These are phyloP conservation scores for Xylaria sp. DNA, from an alignment of 2,329 filamentous ascomycete genomes.

Conservation along the genomic window DNA sequence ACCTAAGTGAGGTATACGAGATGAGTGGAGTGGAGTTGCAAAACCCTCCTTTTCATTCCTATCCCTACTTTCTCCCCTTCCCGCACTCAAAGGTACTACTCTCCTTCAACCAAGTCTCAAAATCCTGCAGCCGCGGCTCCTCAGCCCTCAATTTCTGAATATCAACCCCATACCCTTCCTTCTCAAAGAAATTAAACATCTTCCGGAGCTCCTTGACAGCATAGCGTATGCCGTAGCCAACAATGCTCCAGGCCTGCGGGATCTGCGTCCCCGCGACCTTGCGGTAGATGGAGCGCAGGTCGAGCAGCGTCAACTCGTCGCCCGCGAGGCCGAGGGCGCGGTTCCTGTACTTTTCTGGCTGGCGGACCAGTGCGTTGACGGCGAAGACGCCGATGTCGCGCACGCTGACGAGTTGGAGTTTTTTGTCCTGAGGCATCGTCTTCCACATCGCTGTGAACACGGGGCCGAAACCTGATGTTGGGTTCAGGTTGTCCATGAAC, in stretches of 20 bases:
- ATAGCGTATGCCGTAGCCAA: constrained; percentile 41
- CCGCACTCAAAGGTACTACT: constrained; percentile 39
- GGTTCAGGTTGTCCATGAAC: constrained; percentile 50
- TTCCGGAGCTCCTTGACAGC: constrained; percentile 38
- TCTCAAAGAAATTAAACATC: constrained; percentile 48
- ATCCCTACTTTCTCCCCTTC: constrained; percentile 4
- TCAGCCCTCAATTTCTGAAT: constrained; percentile 39
- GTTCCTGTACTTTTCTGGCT: constrained; percentile 38
- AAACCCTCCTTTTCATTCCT: neutral
- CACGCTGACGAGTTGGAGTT: constrained; percentile 47
- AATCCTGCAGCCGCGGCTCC: constrained; percentile 42
- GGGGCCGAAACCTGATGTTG: constrained; percentile 40
- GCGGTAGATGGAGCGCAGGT: constrained; percentile 40
- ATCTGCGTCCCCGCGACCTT: constrained; percentile 36
- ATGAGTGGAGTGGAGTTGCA: neutral
- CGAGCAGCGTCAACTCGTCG: constrained; percentile 43
- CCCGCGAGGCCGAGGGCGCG: constrained; percentile 44
- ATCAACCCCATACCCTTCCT: constrained; percentile 48
- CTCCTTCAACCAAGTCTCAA: constrained; percentile 48
- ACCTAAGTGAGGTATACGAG: neutral
- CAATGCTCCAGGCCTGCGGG: constrained; percentile 42
- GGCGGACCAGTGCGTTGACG: constrained; percentile 40
- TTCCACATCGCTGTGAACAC: constrained; percentile 43
- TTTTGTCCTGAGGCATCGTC: constrained; percentile 35
- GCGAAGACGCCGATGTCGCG: constrained; percentile 48